Base-by-base conservation (phyloP, 805 yeast genomes). In the Metschnikowia hibisci region DNA sequence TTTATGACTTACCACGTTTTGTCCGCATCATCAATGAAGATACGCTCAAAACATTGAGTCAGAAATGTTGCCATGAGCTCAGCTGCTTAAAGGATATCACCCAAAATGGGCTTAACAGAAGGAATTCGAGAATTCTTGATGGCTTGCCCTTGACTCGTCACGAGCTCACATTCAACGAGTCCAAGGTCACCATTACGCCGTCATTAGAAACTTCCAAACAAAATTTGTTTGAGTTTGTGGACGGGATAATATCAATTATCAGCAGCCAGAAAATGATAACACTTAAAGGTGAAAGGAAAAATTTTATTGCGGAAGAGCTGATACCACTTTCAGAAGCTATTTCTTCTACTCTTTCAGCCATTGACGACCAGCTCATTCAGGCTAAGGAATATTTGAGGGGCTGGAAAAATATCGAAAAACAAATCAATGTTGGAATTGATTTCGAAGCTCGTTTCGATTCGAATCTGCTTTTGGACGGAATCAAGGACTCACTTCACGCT, bases 161-260 rank as follows among this genome's bases (percentile, higher is more conserved):
- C 20, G 34, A 31, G 7, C 56, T 80, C 3, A 29, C 58, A 0
- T 60, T 73, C 18, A 64, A 63, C 28, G 67, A 72, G 35, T 65
- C 64, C 26, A 45, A 58, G 0, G 61, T 80, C 23, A 40, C 44
- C 3, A 51, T 77, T 3, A 22, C 46, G 0, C 84, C 84, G 0
- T 55, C 71, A 0, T 48, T 79, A 0, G 70, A 64, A 27, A 15
- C 33, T 0, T 53, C 77, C 0, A 75, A 74, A 40, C 48, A 51
- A 14, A 2, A 37, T 1, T 63, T 66, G 46, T 51, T 68, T 11
- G 47, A 48, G 3, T 30, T 30, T 10, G 37, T 62, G 12, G 57
- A 56, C 41, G 31, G 34, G 11, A 29, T 50, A 6, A 29, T 63
- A 4, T n/a, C 41, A 18, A 48, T 53, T 3, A 45, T 58, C 10